phyloP scores from a whole-genome alignment of 768 basidiomycete species.

The Pisolithus tinctorius region DNA sequence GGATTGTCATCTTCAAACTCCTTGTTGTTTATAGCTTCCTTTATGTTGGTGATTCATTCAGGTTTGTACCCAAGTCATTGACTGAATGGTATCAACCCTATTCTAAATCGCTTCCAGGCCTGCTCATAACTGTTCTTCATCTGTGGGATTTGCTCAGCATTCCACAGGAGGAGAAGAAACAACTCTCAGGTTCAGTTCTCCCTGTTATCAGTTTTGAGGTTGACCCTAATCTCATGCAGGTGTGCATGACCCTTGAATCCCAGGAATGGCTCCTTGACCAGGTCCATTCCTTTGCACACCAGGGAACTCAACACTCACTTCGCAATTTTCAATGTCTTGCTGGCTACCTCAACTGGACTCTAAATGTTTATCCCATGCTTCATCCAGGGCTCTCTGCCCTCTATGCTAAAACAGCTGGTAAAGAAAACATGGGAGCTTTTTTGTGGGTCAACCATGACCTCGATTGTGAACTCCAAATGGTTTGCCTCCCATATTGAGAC shows the following conservation, averaged over 20 bases:
- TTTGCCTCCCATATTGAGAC: slow-evolving; percentile 16
- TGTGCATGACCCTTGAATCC: slow-evolving; percentile 14
- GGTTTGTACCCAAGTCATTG: neutral
- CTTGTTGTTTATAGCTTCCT: neutral
- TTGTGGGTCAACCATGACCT: slow-evolving; percentile 8
- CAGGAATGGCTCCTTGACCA: slow-evolving; percentile 8
- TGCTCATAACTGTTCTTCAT: slow-evolving; percentile 12
- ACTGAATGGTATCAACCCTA: slow-evolving; percentile 14
- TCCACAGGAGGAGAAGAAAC: slow-evolving; percentile 27
- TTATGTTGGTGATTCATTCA: slow-evolving; percentile 24
- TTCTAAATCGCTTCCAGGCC: neutral
- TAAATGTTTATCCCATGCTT: slow-evolving; percentile 32
- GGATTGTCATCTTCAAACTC: slow-evolving; percentile 19
- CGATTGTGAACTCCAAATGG: slow-evolving; percentile 18
- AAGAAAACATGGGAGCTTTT: neutral
- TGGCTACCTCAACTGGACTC: slow-evolving; percentile 36
- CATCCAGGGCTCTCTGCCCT: slow-evolving; percentile 25
- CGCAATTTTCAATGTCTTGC: slow-evolving; percentile 26
- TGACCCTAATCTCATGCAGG: slow-evolving; percentile 19
- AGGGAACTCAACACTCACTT: neutral
- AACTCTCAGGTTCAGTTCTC: slow-evolving; percentile 17
- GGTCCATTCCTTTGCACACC: slow-evolving; percentile 8
- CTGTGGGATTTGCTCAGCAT: slow-evolving; percentile 26
- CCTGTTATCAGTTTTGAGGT: slow-evolving; percentile 34
- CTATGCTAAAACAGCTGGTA: slow-evolving; percentile 31